Conservation (phyloP, 768 basidiomycete species). For the Auriscalpium microsporum region DNA sequence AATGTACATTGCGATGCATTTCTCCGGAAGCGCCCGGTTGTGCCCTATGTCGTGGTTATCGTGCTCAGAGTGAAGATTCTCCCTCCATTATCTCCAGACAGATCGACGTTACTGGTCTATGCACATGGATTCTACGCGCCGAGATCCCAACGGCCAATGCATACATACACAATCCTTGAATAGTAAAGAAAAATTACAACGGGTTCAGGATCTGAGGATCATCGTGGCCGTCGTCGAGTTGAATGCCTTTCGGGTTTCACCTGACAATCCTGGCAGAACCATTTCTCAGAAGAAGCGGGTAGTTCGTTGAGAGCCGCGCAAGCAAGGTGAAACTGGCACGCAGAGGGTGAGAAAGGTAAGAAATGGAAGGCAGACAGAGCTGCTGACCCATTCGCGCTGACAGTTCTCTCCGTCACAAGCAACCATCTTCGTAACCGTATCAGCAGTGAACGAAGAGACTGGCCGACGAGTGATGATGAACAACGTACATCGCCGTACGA, state of each 20-base stretch:
- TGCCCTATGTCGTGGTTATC: too few species aligned
- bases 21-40: too few species aligned
- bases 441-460: neutral
- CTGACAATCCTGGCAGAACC: conserved; percentile 66
- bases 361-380: neutral
- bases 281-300: conserved; percentile 44
- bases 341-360: neutral
- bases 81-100: too few species aligned
- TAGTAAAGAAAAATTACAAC: too few species aligned
- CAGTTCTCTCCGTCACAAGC: conserved; percentile 72
- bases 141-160: too few species aligned
- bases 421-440: conserved; percentile 55
- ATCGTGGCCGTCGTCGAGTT: neutral
- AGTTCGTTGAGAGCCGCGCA: conserved; percentile 52
- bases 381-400: conserved; percentile 74
- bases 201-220: too few species aligned
- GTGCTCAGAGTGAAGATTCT: too few species aligned
- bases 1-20: neutral
- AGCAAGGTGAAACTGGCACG: conserved; percentile 57
- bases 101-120: too few species aligned
- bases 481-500: conserved; percentile 68
- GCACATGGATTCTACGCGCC: too few species aligned
- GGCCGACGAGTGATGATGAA: neutral
- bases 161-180: too few species aligned
- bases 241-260: neutral